Base-by-base conservation (phyloP, 2,329 filamentous ascomycete species). In the Ophiosphaerella narmari region DNA sequence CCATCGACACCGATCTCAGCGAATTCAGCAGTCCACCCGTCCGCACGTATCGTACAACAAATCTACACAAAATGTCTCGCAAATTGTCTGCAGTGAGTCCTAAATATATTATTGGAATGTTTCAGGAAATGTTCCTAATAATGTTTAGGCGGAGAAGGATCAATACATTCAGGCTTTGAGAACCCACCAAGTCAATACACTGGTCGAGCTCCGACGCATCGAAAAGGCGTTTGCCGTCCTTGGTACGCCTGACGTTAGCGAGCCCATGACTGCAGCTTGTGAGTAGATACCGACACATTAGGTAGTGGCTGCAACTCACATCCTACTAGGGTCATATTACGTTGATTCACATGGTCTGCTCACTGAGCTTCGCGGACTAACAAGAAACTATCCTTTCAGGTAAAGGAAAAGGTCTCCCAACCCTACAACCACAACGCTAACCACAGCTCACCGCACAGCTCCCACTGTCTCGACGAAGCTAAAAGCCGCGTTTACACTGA, bases 121-220 rank as follows among this genome's bases (percentile, higher is more conserved):
- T 2, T 13, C 8, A 7, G 43, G 4, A 23, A 16, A 2, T 14
- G 11, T 18, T 36, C 32, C 54, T 64, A 37, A 65, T 39, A 32
- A 18, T 1, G n/a, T 2, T 2, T 57, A 79, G 75, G 70, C 73
- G 23, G 75, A 79, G 51, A 79, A 79, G 58, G 68, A 74, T 13
- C 80, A 85, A 54, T 78, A 88, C 54, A 83, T 90, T 55, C 77
- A 84, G 21, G 84, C 85, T 0, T 78, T 91, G 18, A 77, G 77
- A 37, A 84, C 82, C 0, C 86, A 88, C 63, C 82, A 83, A n/a
- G 78, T 90, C 68, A 91, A 90, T 67, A 90, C 88, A 0, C 77
- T 91, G 16, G 86, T 84, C 0, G 87, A 89, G 55, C 81, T 91
- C 24, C 85, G 87, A 57, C 85, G 86, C 13, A 85, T 90, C 59